A percentile compares a stretch with the other conserved stretches of the same genome.
Conservation (phyloP, 2,329 filamentous ascomycete species). For the Diplodia sapinea region DNA sequence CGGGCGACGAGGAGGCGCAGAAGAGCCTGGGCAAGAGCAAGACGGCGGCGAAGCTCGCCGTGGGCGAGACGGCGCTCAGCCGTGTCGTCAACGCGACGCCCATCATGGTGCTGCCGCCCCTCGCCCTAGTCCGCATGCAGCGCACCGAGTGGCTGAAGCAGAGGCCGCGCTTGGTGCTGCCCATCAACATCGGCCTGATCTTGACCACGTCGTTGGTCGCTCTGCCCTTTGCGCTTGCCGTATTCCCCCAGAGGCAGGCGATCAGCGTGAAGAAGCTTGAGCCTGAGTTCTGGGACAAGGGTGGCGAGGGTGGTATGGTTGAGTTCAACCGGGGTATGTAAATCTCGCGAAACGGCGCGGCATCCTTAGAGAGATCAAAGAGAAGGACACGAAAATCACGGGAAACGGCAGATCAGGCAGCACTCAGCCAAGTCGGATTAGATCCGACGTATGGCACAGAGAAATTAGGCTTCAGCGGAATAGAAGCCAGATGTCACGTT, state of each 20-base stretch:
- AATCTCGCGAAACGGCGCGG: too few relatives aligned
- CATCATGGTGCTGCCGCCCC: slow-evolving; percentile 93
- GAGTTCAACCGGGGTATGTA: slow-evolving; percentile 96
- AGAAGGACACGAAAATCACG: neutral
- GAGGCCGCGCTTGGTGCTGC: slow-evolving; percentile 76
- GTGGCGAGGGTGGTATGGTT: slow-evolving; percentile 81
- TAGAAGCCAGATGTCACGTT: slow-evolving; percentile 25
- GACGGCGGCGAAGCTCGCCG: slow-evolving; percentile 85
- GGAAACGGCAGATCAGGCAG: neutral
- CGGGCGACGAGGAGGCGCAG: slow-evolving; percentile 64
- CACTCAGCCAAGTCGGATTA: slow-evolving; percentile 12
- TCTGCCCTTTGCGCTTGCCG: slow-evolving; percentile 84
- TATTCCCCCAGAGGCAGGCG: slow-evolving; percentile 89
- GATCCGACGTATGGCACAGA: slow-evolving; percentile 11
- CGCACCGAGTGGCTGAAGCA: slow-evolving; percentile 79
- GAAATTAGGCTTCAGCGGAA: neutral
- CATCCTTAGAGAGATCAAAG: neutral
- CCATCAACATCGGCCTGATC: slow-evolving; percentile 87
- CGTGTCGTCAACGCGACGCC: slow-evolving; percentile 92
- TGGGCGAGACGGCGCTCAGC: slow-evolving; percentile 89
- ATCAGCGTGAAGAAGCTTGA: slow-evolving; percentile 79
- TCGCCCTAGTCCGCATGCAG: slow-evolving; percentile 85
- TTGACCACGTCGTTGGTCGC: slow-evolving; percentile 86
- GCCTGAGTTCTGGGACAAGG: slow-evolving; percentile 81
- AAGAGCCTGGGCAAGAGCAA: slow-evolving; percentile 82